Percentiles rank a stretch among this genome's conserved stretches.
Evolutionary conservation across 2,329 filamentous ascomycete species (phyloP).

Genomic region (Fusarium napiforme): DNA sequence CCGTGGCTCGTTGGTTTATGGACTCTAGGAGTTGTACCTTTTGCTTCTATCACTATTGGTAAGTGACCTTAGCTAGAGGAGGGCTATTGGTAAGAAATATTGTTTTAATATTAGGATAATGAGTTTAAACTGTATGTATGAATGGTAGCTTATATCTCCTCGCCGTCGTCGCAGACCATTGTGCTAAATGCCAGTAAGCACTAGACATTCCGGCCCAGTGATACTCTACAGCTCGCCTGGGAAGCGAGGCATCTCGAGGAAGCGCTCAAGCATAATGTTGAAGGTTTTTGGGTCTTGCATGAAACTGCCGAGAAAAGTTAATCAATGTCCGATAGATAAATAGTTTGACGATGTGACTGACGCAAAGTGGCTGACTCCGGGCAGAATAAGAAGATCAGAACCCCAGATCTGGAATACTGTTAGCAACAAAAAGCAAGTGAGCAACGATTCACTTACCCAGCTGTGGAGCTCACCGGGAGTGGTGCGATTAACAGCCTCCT

Average conservation of each 20-base stretch:
- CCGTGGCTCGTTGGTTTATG: no score
- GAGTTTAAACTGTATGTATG: no score
- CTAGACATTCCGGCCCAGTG: accelerated
- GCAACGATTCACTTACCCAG: not conserved
- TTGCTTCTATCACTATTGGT: no score
- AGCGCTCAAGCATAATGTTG: not conserved
- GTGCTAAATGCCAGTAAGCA: accelerated
- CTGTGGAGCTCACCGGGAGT: not conserved
- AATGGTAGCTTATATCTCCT: accelerated
- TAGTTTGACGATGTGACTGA: not conserved
- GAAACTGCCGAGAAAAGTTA: not conserved
- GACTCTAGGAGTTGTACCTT: no score
- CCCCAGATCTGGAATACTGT: not conserved
- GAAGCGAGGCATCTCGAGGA: not conserved
- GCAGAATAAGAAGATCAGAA: not conserved
- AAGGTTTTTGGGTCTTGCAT: not conserved
- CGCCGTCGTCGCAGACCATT: accelerated
- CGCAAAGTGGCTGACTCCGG: slow-evolving; percentile 14
- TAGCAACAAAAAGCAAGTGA: no score
- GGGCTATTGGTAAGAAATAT: no score
- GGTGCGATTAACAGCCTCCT: not conserved
- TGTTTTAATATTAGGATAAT: no score
- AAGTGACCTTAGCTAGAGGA: no score
- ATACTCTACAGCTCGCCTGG: not conserved
- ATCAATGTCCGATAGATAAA: no score